A percentile compares a stretch with the other conserved stretches of the same genome.
phyloP scores from a whole-genome alignment of 2,329 filamentous ascomycete genomes.

The Chaetomium strumarium region DNA sequence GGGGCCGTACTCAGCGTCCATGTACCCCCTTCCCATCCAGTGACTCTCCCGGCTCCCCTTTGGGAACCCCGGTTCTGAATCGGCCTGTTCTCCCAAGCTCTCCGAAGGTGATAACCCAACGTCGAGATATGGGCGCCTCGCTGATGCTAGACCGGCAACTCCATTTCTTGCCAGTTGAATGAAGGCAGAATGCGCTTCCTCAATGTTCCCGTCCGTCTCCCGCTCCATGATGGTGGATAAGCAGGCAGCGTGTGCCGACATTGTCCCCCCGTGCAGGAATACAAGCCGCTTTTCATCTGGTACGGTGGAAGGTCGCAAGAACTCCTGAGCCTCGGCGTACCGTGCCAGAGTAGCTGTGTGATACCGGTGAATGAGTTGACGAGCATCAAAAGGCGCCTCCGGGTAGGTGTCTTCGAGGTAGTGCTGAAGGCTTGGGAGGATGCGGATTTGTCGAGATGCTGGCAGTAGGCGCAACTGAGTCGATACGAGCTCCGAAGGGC shows the following conservation, averaged over 20 bases:
- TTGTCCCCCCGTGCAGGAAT: slow-evolving; percentile 55
- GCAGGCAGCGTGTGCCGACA: slow-evolving; percentile 49
- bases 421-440: slow-evolving; percentile 47
- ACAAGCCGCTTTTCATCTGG: slow-evolving; percentile 47
- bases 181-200: slow-evolving; percentile 47
- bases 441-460: slow-evolving; percentile 50
- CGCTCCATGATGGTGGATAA: slow-evolving; percentile 49
- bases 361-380: slow-evolving; percentile 39
- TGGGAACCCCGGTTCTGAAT: neutral
- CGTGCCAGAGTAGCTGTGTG: slow-evolving; percentile 46
- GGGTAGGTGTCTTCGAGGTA: slow-evolving; percentile 36
- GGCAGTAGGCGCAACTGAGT: slow-evolving; percentile 57
- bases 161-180: slow-evolving; percentile 46
- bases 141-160: slow-evolving; percentile 11
- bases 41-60: neutral
- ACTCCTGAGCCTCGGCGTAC: slow-evolving; percentile 43
- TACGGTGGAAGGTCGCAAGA: slow-evolving; percentile 42
- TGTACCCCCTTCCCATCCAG: neutral
- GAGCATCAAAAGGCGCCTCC: slow-evolving; percentile 27
- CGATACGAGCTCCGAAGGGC: slow-evolving; percentile 47
- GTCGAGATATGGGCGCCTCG: neutral
- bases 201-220: slow-evolving; percentile 43
- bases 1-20: slow-evolving; percentile 7
- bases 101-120: neutral
- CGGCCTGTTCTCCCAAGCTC: neutral